These are phyloP conservation scores for Candida vartiovaarae DNA, from an alignment of 805 yeast species.

Conservation along the genomic window DNA sequence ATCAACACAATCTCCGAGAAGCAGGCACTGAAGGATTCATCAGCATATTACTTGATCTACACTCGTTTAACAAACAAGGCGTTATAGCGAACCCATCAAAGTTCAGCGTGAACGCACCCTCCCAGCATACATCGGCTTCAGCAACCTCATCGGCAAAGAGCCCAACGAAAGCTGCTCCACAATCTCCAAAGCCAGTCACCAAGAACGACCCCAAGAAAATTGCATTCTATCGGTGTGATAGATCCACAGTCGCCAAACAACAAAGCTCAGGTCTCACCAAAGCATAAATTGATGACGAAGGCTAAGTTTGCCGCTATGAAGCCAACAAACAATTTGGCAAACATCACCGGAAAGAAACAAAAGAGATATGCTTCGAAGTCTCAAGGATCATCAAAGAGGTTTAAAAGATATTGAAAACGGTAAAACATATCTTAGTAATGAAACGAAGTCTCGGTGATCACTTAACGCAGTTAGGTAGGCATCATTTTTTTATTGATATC, in stretches of 20 bases:
- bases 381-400: slow-evolving; percentile 12
- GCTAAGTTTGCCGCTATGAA: slow-evolving; percentile 10
- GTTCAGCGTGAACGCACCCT: not conserved
- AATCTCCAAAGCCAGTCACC: not conserved
- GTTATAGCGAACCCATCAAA: slow-evolving; percentile 10
- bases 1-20: slow-evolving; percentile 66
- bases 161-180: not conserved
- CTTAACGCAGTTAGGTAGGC: no score
- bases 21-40: slow-evolving; percentile 72
- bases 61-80: slow-evolving; percentile 60
- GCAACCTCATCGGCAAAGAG: not conserved
- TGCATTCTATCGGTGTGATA: not conserved
- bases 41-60: slow-evolving; percentile 87
- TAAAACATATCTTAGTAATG: no score
- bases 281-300: slow-evolving; percentile 6
- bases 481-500: no score
- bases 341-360: slow-evolving; percentile 11
- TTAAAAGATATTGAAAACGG: slow-evolving; percentile 13
- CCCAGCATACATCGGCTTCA: not conserved
- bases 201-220: not conserved
- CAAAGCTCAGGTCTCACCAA: not conserved
- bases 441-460: no score
- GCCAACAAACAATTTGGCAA: slow-evolving; percentile 22
- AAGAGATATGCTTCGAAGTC: slow-evolving; percentile 18
- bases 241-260: not conserved